Evolutionary conservation across 352 stramenopile genomes (phyloP), one percentile per base, ranked within the genome.

Genomic region (Globisporangium cystogenes): DNA sequence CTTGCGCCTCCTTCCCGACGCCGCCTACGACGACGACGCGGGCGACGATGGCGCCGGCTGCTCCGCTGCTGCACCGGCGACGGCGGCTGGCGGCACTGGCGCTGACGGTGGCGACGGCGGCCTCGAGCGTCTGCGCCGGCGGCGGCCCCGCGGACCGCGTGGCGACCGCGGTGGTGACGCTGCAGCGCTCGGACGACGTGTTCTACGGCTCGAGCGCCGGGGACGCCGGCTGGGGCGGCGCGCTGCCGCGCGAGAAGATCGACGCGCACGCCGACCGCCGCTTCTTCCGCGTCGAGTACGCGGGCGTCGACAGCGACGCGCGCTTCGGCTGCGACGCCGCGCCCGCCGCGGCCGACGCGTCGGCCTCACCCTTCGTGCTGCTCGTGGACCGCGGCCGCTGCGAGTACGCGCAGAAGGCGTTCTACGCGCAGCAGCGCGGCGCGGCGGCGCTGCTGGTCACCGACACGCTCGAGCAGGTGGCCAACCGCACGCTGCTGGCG

Each of bases 361-460:
- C 33, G 33, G 37, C 65, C n/a, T 7, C 33, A 12, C 64, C 73
- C 3, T 90, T 90, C 52, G 70, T 86, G 44, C 55, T 93, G 47
- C 49, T 93, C 18, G 76, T 93, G 24, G 70, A 90, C 55, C 80
- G 86, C 48, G 83, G 83, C 0, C 46, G 50, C 36, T 94, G 86
- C 68, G 73, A 80, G 7, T 96, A 89, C 59, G 65, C 69, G 3
- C 68, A 90, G 44, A 96, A 96, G 64, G 73, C 82, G 4, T 64
- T 70, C 37, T 77, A 82, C 50, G 86, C 86, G 3, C 70, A 91
- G 51, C 56, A 77, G 39, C 59, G 87, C 12, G 86, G 83, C 46
- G 83, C 83, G 4, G 59, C 67, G 14, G 75, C 82, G 29, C 56
- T 96, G 14, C 65, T 96, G 26, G 66, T 93, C 36, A 85, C 81